Base-by-base conservation (phyloP, 2,329 filamentous ascomycete species). In the Aulographum hederae region DNA sequence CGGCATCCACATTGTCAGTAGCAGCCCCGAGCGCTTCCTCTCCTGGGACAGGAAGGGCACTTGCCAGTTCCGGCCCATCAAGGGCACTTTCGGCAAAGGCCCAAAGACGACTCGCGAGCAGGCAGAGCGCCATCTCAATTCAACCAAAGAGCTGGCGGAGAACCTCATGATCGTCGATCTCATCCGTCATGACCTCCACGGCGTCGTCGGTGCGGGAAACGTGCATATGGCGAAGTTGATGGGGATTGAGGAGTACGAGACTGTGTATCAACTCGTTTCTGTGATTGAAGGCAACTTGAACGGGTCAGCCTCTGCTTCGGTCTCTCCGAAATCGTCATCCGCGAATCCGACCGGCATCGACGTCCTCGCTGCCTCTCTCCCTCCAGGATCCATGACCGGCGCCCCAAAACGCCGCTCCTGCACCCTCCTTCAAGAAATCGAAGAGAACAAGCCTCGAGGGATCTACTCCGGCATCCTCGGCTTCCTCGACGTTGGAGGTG, bases 111-210 rank as follows among this genome's bases (percentile, higher is more conserved):
- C 77, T 0, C 61, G 78, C n/a, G 67, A 64, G 4, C 67, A 78
- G 44, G 85, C 86, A 1, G 71, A 75, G 37, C 57, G 59, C 18
- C 69, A 91, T 25, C 67, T 94, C 11, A 70, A 76, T 34, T 67
- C 80, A 0, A 76, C 79, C 15, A 95, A 95, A 51, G 89, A 95
- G 52, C 74, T 80, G 43, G 86, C 86, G 0, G 86, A 95, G 58
- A 95, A 95, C 46, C 66, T 95, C 16, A 95, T 95, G 89, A 94
- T 95, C 44, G 85, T 93, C 2, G 86, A 95, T 51, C 63, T 95
- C 1, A 89, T 94, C n/a, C 70, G 86, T 0, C 86, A 95, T 47
- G 86, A 95, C 51, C 61, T 95, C 10, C 78, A 91, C 51, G 72
- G 75, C n/a, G 73, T 92, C 6, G 80, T 14, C 11, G 18, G 29